Base-by-base conservation (phyloP, 2,329 filamentous ascomycete species). In the Lasiodiplodia citricola region DNA sequence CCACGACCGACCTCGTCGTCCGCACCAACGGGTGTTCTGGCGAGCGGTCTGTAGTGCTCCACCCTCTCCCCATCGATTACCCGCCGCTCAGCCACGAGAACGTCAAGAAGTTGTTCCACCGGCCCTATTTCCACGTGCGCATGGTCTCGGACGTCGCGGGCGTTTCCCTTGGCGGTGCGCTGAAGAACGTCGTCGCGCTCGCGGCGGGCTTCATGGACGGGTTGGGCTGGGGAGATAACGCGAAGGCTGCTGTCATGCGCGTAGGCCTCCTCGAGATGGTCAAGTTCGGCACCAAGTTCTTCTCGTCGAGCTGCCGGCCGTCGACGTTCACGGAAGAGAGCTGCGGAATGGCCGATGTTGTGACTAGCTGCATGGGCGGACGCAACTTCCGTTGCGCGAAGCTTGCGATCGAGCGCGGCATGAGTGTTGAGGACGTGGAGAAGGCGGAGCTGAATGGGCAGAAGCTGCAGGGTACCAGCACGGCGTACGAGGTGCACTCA, bases 161-260 rank as follows among this genome's bases (percentile, higher is more conserved):
- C 73, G 95, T 97, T 0, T 98, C 96, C 5, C 90, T 99, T 41
- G 92, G 94, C 54, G 96, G 96, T 70, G 96, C 96, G 0, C 85
- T 99, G 74, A 99, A 99, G 86, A 99, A 99, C 84, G 91, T 99
- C 72, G 93, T 99, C 67, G 96, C 96, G 5, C 84, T 99, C 21
- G 95, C 94, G 5, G 94, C 96, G 38, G 96, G 96, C 69, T 99
- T 97, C 80, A 94, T 98, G 55, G 93, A 97, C 72, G 96, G 96
- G 44, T 88, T 95, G 70, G 95, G 95, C 72, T 99, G 96, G 95
- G 96, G 96, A 76, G 94, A 98, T 84, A 99, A 98, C 74, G 95
- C 95, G 73, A 98, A 99, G 84, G 94, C 96, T n/a, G 96, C 96
- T 56, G 91, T 99, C 70, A 98, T 99, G 93, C 92, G 96, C 52